Conservation (phyloP, 768 basidiomycete species). For the Hirschioporus abietinus region DNA sequence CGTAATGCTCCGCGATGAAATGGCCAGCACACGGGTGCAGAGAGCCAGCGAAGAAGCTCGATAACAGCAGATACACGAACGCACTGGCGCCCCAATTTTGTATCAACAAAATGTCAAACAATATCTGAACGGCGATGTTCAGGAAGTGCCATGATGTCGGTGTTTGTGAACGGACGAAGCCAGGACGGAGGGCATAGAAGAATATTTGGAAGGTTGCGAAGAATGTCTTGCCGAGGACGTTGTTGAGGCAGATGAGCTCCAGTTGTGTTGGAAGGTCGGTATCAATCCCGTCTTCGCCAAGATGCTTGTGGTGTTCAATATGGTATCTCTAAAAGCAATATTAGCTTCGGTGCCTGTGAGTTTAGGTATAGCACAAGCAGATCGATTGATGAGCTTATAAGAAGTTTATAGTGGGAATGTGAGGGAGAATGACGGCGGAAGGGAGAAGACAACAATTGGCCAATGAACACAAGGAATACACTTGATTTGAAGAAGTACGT, state of each 20-base stretch:
- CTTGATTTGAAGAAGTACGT: too few relatives aligned
- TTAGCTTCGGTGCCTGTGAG: background rate
- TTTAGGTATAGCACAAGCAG: too few relatives aligned
- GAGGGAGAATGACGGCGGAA: too few relatives aligned
- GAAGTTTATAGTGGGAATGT: too few relatives aligned
- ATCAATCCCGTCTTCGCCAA: conserved; percentile 95
- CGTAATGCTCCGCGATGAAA: conserved; percentile 96
- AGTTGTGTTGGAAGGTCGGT: conserved; percentile 88
- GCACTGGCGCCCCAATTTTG: conserved; percentile 32
- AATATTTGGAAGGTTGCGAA: conserved; percentile 98
- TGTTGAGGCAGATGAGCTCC: conserved; percentile 84
- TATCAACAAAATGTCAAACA: conserved; percentile 69
- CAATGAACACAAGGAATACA: too few relatives aligned
- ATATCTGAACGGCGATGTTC: conserved; percentile 66
- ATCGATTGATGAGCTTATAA: too few relatives aligned
- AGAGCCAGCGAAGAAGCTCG: conserved; percentile 94
- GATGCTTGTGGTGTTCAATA: conserved; percentile 92
- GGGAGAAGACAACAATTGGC: too few relatives aligned
- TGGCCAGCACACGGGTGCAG: conserved; percentile 95
- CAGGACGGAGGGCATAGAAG: conserved; percentile 95
- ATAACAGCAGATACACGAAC: conserved; percentile 78
- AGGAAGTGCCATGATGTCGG: conserved; percentile 80
- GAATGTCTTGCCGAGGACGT: conserved; percentile 96
- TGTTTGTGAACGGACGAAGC: conserved; percentile 80
- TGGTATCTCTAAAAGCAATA: conserved; percentile 65